Base-by-base conservation (phyloP, 2,329 filamentous ascomycete genomes). In the Teratosphaeria zuluensis region DNA sequence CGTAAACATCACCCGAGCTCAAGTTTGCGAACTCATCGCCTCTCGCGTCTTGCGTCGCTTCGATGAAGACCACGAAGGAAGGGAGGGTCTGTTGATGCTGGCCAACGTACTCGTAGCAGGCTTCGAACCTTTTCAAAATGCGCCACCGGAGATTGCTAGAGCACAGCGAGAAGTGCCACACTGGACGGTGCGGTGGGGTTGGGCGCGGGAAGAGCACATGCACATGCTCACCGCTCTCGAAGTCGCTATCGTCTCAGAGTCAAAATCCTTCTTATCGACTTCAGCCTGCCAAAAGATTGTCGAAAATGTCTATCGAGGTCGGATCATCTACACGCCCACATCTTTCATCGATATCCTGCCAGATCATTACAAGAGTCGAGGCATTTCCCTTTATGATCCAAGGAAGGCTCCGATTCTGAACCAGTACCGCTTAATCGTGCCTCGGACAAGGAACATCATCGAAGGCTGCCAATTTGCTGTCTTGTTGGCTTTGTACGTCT, bases 41-140 rank as follows among this genome's bases (percentile, higher is more conserved):
- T 87, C 84, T 59, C 85, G 89, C 60, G 86, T 95, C 53, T 75
- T 94, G 57, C 81, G 90, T 38, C 85, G 88, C 56, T 91, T 89
- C 67, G 86, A 89, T 65, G 89, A 94, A 74, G 86, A 91, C 65
- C 84, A 89, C 59, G 82, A 84, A 14, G 88, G 87, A 4, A 78
- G 84, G 0, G 79, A 85, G 30, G 88, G 89, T 1, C 79, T 94
- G 12, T 77, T 94, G 4, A 77, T 90, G 24, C 79, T 94, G 5
- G 84, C 89, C 5, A 88, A 92, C 65, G 87, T 94, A 33, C 81
- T 94, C 21, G 87, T 95, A 14, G 88, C 89, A 16, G 88, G 88
- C 14, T 94, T 95, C 66, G 87, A 91, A 66, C 89, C 90, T 1
- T 94, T 94, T 66, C 89, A 94, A 73, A 89, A 89, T 64, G 89